Base-by-base conservation (phyloP, 352 stramenopile species). In the Elongisporangium prolatum region DNA sequence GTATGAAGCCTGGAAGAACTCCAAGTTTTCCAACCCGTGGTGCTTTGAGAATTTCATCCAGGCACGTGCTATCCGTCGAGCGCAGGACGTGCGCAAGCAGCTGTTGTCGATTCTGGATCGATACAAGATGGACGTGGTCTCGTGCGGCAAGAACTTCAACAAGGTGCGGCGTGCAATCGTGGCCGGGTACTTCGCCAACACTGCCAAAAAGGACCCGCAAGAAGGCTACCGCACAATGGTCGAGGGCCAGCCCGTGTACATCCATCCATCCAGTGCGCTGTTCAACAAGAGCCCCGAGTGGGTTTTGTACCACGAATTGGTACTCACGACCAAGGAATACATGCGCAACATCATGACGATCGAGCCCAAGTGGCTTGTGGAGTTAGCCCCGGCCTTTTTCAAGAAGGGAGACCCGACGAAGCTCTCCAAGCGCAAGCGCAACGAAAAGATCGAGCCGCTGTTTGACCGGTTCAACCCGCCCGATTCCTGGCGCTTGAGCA, bases 271-370 rank as follows among this genome's bases (percentile, higher is more conserved):
- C 18, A 98, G 90, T 48, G 90, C 97, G 13, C 65, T 99, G 37
- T 99, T 99, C 75, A 98, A 99, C 75, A 99, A 99, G 74, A 98
- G 97, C 62, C 97, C 97, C 0, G 96, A 99, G 71, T 99, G 96
- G 89, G 81, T 96, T 24, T 87, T 99, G 38, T 99, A 99, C 76
- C 96, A 99, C 73, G 97, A 99, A 57, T 83, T 99, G 34, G 93
- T 93, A 59, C 76, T 96, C 61, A 95, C 86, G n/a, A 93, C 87
- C 14, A 96, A 96, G 66, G 97, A 99, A 68, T 99, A 99, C 81
- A 99, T 99, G 98, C 89, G 97, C 61, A 99, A 98, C 66, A 96
- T 99, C 57, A 98, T 99, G 94, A 96, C 97, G 7, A 99, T 99
- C 74, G 97, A 99, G 77, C 91, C 97, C 18, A 99, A 99, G 69